Evolutionary conservation across 805 yeast species (phyloP).

Genomic region (Zygosaccharomyces bailii): DNA sequence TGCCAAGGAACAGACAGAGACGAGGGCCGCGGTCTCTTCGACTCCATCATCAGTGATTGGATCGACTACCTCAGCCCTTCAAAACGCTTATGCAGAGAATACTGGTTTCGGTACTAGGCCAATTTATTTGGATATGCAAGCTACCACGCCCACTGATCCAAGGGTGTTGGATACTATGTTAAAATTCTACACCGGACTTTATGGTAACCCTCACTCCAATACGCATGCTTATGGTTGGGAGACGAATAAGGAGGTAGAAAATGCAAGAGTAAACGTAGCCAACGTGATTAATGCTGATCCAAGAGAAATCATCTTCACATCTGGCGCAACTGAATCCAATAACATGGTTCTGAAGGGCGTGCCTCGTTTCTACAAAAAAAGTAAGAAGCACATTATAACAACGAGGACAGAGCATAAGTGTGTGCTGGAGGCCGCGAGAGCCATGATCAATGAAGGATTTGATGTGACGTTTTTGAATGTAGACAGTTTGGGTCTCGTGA

Average conservation of each 20-base stretch:
- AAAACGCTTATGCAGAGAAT: slow-evolving; percentile 40
- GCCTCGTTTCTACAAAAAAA: slow-evolving; percentile 83
- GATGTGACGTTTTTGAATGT: slow-evolving; percentile 94
- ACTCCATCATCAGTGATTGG: slow-evolving; percentile 19
- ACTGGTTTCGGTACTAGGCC: slow-evolving; percentile 71
- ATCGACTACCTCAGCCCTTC: slow-evolving; percentile 34
- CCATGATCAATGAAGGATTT: slow-evolving; percentile 93
- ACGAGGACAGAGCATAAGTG: slow-evolving; percentile 98
- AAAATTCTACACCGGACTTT: slow-evolving; percentile 82
- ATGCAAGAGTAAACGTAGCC: slow-evolving; percentile 81
- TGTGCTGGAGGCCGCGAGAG: slow-evolving; percentile 94
- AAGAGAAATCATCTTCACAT: slow-evolving; percentile 92
- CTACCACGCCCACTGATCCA: slow-evolving; percentile 98
- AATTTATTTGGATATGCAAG: slow-evolving; percentile 94
- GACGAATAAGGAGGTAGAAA: slow-evolving; percentile 86
- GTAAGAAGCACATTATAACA: slow-evolving; percentile 91
- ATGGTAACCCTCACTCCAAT: slow-evolving; percentile 96
- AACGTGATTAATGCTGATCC: slow-evolving; percentile 87
- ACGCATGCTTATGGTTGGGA: slow-evolving; percentile 99
- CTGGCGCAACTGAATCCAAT: slow-evolving; percentile 97
- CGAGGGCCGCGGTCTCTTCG: slow-evolving; percentile 18
- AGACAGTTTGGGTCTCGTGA: slow-evolving; percentile 70
- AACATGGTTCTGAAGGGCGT: slow-evolving; percentile 96
- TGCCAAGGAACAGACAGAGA: slow-evolving; percentile 30
- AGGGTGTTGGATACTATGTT: slow-evolving; percentile 88